These are phyloP conservation scores for Neopestalotiopsis sp. DNA, from an alignment of 2,329 filamentous ascomycete species.

Conservation along the genomic window DNA sequence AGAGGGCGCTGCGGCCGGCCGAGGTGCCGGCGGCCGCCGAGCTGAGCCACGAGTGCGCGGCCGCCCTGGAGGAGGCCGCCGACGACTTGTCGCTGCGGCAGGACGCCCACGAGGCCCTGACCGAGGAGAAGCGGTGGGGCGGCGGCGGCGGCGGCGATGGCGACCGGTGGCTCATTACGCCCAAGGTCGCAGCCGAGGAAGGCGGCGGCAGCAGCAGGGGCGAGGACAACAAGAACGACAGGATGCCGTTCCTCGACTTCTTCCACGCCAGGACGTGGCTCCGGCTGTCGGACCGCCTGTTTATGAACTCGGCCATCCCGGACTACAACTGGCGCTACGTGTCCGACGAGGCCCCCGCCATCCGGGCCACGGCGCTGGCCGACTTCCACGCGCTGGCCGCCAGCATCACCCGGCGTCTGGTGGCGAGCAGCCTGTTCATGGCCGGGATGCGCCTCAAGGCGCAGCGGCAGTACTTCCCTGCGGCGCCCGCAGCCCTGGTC, in stretches of 20 bases:
- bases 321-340: constrained; percentile 73
- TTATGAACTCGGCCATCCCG: constrained; percentile 73
- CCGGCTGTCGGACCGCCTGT: constrained; percentile 67
- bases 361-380: constrained; percentile 76
- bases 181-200: constrained; percentile 30
- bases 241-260: constrained; percentile 56
- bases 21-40: constrained; percentile 78
- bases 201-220: constrained; percentile 3
- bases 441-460: constrained; percentile 72
- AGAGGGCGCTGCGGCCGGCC: constrained; percentile 49
- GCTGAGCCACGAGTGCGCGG: constrained; percentile 68
- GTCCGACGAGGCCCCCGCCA: constrained; percentile 67
- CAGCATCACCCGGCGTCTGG: constrained; percentile 71
- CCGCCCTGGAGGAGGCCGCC: constrained; percentile 70
- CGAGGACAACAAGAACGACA: constrained; percentile 30
- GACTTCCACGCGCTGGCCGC: constrained; percentile 75
- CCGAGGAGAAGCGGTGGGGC: constrained; percentile 67
- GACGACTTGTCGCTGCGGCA: constrained; percentile 70
- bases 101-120: constrained; percentile 63
- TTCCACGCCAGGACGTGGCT: constrained; percentile 68
- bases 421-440: constrained; percentile 73
- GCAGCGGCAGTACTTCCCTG: constrained; percentile 35
- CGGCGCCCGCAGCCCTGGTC: constrained; percentile 38
- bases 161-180: constrained; percentile 69
- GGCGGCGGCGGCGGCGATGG: no score